Base-by-base conservation (phyloP, 805 yeast species). In the Cyberlindnera americana region DNA sequence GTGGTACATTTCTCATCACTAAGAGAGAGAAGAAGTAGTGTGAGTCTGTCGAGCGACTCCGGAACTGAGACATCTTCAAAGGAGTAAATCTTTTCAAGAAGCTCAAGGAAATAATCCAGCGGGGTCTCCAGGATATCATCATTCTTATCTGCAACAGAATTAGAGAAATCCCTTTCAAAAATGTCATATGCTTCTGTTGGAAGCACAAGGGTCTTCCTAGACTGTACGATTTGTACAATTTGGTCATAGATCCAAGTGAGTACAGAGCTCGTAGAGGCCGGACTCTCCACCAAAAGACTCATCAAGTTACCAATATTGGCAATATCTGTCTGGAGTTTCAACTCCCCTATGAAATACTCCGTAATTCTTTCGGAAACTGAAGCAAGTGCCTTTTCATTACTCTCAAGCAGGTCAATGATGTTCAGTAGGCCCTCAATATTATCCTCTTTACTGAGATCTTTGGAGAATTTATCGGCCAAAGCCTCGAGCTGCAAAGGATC, bases 1-100 rank as follows among this genome's bases (percentile, higher is more conserved):
- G 57, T 39, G 0, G 76, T 60, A 3, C 75, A 51, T 2, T 47
- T 52, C 6, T 63, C 67, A 17, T 69, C 73, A 22, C 63, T 65
- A 24, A 60, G 49, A 0, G 71, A 61, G 15, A 73, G 45, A 23
- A 61, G 64, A n/a, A 61, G 31, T 11, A 65, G 52, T 9, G 69
- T 49, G 8, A 66, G 32, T 12, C 41, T 36, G 35, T 64, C 65
- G 1, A 67, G 31, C 3, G 39, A 19, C 6, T 38, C 16, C 6
- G 50, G 30, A 7, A 35, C 26, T 10, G 16, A 18, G 19, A 23
- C 16, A 7, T 33, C n/a, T 13, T 43, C 46, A 1, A 41, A 17
- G 7, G 52, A 41, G 15, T 34, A 43, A 12, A 53, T 29, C n/a
- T 33, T 41, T 30, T 53, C 58, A n/a, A 52, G 35, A 26, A 42